Evolutionary conservation across 371 early-diverging fungal genomes (phyloP).

Genomic region (Rhizopus microsporus): DNA sequence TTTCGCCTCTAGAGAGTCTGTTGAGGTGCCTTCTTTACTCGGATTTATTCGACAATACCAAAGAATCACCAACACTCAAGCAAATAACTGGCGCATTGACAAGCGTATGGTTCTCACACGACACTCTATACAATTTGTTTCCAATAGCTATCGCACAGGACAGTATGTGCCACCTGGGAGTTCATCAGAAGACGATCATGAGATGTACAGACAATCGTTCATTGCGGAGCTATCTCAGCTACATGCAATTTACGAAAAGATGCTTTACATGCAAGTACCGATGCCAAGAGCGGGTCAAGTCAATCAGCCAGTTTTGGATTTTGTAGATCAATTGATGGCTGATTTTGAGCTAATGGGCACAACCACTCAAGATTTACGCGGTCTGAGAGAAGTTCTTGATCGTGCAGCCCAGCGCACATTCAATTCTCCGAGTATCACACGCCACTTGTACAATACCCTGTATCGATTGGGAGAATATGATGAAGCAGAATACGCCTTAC

Average conservation of each 20-base stretch:
- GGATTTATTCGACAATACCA: slow-evolving; percentile 60
- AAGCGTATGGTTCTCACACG: slow-evolving; percentile 52
- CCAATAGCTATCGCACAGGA: slow-evolving; percentile 32
- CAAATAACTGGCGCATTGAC: slow-evolving; percentile 43
- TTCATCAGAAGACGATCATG: slow-evolving; percentile 4
- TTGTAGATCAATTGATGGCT: slow-evolving; percentile 62
- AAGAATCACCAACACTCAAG: slow-evolving; percentile 41
- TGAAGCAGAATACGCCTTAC: slow-evolving; percentile 71
- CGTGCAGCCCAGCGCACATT: slow-evolving; percentile 67
- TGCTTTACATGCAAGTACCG: slow-evolving; percentile 49
- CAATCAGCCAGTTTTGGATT: slow-evolving; percentile 59
- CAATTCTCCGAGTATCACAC: slow-evolving; percentile 71
- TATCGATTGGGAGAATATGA: slow-evolving; percentile 69
- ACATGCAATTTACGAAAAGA: slow-evolving; percentile 59
- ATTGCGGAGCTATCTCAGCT: slow-evolving; percentile 32
- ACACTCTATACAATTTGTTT: slow-evolving; percentile 33
- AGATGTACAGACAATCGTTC: slow-evolving; percentile 20
- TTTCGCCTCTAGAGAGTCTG: not conserved
- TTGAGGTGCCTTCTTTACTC: slow-evolving; percentile 26
- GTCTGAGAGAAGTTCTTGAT: slow-evolving; percentile 50
- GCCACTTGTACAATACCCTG: slow-evolving; percentile 64
- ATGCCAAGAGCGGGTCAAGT: slow-evolving; percentile 72
- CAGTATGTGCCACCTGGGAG: slow-evolving; percentile 25
- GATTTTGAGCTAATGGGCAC: slow-evolving; percentile 61
- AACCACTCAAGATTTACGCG: slow-evolving; percentile 27